These are phyloP conservation scores for Tricladium varicosporioides DNA, from an alignment of 2,329 filamentous ascomycete genomes.

Conservation along the genomic window DNA sequence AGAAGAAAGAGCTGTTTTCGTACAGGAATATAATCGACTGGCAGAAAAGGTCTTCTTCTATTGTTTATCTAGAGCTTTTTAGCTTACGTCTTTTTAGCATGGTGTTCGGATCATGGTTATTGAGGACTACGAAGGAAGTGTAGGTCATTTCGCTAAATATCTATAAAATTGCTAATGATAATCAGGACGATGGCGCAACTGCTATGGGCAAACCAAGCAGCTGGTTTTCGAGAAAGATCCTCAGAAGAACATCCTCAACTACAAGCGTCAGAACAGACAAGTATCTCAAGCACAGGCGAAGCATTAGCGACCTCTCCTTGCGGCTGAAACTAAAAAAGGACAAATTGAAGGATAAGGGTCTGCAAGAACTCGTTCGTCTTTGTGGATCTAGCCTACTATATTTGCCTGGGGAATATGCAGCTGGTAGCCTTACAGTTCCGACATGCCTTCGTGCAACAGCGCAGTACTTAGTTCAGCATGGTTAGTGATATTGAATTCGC, in stretches of 20 bases:
- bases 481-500: slow-evolving; percentile 36
- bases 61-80: not conserved
- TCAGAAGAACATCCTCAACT: slow-evolving; percentile 37
- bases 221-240: slow-evolving; percentile 39
- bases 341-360: slow-evolving; percentile 46
- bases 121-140: slow-evolving; percentile 24
- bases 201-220: slow-evolving; percentile 31
- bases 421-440: slow-evolving; percentile 56
- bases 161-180: not conserved
- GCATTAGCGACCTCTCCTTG: slow-evolving; percentile 54
- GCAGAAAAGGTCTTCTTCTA: slow-evolving; percentile 50
- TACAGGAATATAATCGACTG: slow-evolving; percentile 59
- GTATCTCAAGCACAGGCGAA: slow-evolving; percentile 45
- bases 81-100: slow-evolving; percentile 41
- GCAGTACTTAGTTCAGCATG: slow-evolving; percentile 61
- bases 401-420: slow-evolving; percentile 57
- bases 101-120: slow-evolving; percentile 40
- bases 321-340: slow-evolving; percentile 46
- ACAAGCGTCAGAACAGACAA: slow-evolving; percentile 31
- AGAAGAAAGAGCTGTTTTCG: slow-evolving; percentile 46
- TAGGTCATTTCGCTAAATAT: slow-evolving; percentile 11
- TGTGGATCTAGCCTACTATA: slow-evolving; percentile 62
- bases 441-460: slow-evolving; percentile 66
- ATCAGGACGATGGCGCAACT: slow-evolving; percentile 16
- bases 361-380: slow-evolving; percentile 59